Conservation (phyloP, 495 filamentous ascomycete species). For the Neurospora sp. region DNA sequence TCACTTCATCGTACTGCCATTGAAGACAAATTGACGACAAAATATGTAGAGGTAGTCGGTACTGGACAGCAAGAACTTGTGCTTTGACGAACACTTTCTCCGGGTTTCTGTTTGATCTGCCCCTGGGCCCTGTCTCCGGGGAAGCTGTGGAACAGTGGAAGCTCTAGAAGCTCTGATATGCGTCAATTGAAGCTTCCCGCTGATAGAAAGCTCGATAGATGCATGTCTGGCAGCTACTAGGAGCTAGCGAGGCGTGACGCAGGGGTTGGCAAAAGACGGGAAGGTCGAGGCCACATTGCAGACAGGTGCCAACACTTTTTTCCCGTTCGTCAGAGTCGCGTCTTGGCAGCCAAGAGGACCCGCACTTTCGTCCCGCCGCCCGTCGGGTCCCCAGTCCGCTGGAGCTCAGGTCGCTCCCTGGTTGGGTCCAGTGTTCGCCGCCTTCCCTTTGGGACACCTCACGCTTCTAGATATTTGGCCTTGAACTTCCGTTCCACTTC, state of each 20-base stretch:
- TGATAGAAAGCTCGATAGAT: not conserved
- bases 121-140: not conserved
- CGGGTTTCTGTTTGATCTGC: not conserved
- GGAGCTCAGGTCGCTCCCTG: slow-evolving; percentile 6
- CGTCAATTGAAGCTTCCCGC: not conserved
- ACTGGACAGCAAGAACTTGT: not conserved
- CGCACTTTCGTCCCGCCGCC: not conserved
- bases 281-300: slow-evolving; percentile 15
- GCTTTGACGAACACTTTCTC: not conserved
- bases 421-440: slow-evolving; percentile 1
- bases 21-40: not conserved
- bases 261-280: not conserved
- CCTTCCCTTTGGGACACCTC: not conserved
- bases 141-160: not conserved
- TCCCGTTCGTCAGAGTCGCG: not conserved
- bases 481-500: not conserved
- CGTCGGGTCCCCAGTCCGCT: not conserved
- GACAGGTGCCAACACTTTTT: not conserved
- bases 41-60: no score
- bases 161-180: not conserved
- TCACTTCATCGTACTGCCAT: not conserved
- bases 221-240: not conserved
- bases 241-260: not conserved
- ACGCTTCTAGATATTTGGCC: not conserved
- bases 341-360: not conserved